Percentiles rank a stretch among this genome's conserved stretches.
These are phyloP conservation scores for Jacaranda copaia DNA, from an alignment of 257 asterid genomes.

Conservation along the genomic window DNA sequence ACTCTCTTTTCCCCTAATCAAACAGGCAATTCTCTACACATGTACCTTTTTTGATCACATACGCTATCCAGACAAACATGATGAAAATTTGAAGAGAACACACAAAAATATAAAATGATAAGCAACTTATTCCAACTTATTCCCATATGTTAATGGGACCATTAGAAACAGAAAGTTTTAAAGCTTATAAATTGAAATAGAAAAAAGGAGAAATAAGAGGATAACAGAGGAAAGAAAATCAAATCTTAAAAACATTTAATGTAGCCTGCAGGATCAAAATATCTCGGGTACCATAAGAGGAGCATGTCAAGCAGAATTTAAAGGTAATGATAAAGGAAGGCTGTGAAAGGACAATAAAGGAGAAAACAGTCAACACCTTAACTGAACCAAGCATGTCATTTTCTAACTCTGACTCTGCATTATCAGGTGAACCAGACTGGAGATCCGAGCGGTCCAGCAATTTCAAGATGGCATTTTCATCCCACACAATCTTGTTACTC, in stretches of 20 bases:
- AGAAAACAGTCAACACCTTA: constrained; percentile 57
- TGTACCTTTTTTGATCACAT: not conserved
- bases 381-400: constrained; percentile 96
- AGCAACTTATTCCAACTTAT: not conserved
- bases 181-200: not conserved
- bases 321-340: not conserved
- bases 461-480: constrained; percentile 80
- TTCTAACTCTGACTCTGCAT: constrained; percentile 76
- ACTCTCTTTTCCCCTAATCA: not conserved
- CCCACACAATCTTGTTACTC: constrained; percentile 84
- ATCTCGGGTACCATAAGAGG: not conserved
- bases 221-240: not conserved
- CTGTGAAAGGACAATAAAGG: constrained; percentile 5
- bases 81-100: too few species aligned
- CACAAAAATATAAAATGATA: not conserved
- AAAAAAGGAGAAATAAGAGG: not conserved
- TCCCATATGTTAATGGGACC: not conserved
- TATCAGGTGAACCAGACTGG: constrained; percentile 76
- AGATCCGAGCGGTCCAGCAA: constrained; percentile 88
- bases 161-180: not conserved
- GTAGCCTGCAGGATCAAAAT: not conserved
- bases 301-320: not conserved
- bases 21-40: not conserved
- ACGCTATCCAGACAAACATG: not conserved
- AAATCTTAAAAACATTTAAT: not conserved